Evolutionary conservation across 2,329 filamentous ascomycete species (phyloP), one percentile per base, ranked within the genome.

Genomic region (Hymenoscyphus repandus): DNA sequence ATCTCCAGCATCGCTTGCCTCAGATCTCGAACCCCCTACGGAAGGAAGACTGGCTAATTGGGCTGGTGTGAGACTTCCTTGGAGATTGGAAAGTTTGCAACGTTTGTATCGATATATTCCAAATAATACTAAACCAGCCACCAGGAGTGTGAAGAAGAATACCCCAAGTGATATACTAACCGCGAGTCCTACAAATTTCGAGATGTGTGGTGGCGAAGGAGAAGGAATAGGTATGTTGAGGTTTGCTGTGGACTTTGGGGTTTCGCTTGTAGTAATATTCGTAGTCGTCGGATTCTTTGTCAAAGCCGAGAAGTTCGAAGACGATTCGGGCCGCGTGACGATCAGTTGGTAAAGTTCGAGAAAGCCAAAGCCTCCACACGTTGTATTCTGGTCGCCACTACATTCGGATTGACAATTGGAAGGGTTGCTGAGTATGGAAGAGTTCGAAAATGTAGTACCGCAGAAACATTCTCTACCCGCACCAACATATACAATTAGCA

Each of bases 381-480:
- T 36, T 5, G 43, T 53, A 2, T 13, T 49, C 2, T 22, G 1
- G 39, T 50, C 49, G 11, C 51, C 54, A 11, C 45, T 15, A n/a
- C 54, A 58, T 2, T 51, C 47, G 9, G 47, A 50, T 13, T 45
- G 37, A 40, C 54, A 58, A 20, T 53, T 41, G 5, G 20, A 15
- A 12, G 40, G 27, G 30, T 27, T 18, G 15, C 31, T 37, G 17
- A 36, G 20, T 9, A 30, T 37, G 9, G 56, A 54, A 13, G 47
- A 15, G 12, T 38, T 47, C 6, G 54, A 58, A 13, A 58, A 47
- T 5, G 50, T 50, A 5, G 50, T 27, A 22, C 54, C 54, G n/a
- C 56, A 58, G 34, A 51, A 56, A 47, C 54, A 58, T 36, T 50
- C 42, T 34, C 51, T 53, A 31, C 12, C 2, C 27, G 10, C 30